A percentile compares a stretch with the other conserved stretches of the same genome.
phyloP scores from a whole-genome alignment of 2,329 filamentous ascomycete genomes.

The Didymella lethalis region DNA sequence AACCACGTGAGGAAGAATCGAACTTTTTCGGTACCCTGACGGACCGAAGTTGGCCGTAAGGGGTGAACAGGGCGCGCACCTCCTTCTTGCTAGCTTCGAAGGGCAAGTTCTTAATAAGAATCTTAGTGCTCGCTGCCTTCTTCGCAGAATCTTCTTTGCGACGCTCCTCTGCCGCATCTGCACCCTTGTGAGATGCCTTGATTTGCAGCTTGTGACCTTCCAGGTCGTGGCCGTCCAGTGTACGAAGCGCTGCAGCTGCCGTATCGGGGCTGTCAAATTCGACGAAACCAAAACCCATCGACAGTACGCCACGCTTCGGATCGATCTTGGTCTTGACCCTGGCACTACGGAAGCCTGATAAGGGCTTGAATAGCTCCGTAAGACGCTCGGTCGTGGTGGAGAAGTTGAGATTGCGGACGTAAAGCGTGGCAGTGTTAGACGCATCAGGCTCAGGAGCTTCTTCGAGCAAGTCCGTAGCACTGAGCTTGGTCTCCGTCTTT shows the following conservation, averaged over 20 bases:
- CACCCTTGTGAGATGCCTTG: constrained; percentile 84
- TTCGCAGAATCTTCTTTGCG: constrained; percentile 83
- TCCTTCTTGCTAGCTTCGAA: constrained; percentile 94
- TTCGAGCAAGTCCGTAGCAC: constrained; percentile 73
- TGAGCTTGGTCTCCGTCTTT: constrained; percentile 62
- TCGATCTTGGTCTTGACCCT: constrained; percentile 93
- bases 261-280: constrained; percentile 82
- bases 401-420: constrained; percentile 94
- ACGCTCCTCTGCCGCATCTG: constrained; percentile 87
- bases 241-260: constrained; percentile 78
- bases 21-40: constrained; percentile 96
- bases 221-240: constrained; percentile 90
- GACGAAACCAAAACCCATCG: constrained; percentile 94
- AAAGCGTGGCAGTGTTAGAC: constrained; percentile 79
- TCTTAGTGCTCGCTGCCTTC: constrained; percentile 85
- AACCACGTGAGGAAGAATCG: constrained; percentile 85
- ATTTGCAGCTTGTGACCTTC: constrained; percentile 86
- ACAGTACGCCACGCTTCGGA: constrained; percentile 88
- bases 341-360: constrained; percentile 89
- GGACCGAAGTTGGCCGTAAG: constrained; percentile 90
- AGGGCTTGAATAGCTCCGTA: constrained; percentile 76
- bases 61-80: constrained; percentile 81
- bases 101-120: constrained; percentile 97
- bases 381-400: constrained; percentile 80
- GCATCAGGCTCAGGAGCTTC: constrained; percentile 62